These are phyloP conservation scores for Cordyceps fumosorosea DNA, from an alignment of 2,329 filamentous ascomycete species.

Conservation along the genomic window DNA sequence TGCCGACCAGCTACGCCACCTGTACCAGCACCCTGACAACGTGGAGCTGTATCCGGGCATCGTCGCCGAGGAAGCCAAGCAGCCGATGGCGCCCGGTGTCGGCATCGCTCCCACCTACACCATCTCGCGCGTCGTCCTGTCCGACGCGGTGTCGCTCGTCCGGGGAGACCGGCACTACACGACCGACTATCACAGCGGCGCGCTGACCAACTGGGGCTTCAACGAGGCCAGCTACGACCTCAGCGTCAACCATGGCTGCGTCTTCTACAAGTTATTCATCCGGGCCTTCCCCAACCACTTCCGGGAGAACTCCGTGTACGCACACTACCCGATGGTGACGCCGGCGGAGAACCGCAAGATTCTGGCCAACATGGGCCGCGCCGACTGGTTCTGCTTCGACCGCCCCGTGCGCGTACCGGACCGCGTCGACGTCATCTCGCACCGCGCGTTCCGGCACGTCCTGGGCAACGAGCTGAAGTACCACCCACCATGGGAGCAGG, in stretches of 20 bases:
- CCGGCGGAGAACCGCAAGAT: conserved; percentile 68
- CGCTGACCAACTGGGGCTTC: conserved; percentile 80
- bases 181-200: conserved; percentile 64
- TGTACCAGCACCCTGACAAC: conserved; percentile 73
- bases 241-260: conserved; percentile 70
- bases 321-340: conserved; percentile 67
- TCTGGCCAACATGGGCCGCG: conserved; percentile 59
- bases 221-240: conserved; percentile 67
- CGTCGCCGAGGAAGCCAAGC: conserved; percentile 68
- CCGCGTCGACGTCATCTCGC: conserved; percentile 52
- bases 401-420: conserved; percentile 47
- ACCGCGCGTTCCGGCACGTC: conserved; percentile 54
- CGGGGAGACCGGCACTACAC: conserved; percentile 76
- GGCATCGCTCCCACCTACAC: conserved; percentile 72
- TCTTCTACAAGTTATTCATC: conserved; percentile 79
- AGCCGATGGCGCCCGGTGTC: conserved; percentile 65
- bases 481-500: conserved; percentile 58
- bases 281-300: conserved; percentile 77
- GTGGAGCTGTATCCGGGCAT: conserved; percentile 78
- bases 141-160: conserved; percentile 72
- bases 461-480: conserved; percentile 56
- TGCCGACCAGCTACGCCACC: conserved; percentile 54
- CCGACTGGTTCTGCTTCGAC: conserved; percentile 62
- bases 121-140: conserved; percentile 68
- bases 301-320: conserved; percentile 70